Conservation (phyloP, 2,329 filamentous ascomycete species). For the Bipolaris cookei region DNA sequence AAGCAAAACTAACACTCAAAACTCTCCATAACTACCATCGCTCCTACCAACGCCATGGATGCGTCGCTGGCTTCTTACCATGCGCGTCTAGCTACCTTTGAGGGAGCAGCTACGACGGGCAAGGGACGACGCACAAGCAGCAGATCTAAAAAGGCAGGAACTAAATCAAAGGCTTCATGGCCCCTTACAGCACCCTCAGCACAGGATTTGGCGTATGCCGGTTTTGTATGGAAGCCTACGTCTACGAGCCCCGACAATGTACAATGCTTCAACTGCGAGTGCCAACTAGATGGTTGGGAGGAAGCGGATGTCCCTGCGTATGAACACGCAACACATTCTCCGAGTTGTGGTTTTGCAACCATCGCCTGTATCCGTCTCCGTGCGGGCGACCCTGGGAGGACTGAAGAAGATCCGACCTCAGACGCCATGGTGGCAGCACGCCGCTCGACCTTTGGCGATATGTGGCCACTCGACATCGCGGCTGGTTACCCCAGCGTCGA, state of each 20-base stretch:
- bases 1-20: background rate
- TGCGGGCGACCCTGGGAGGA: constrained; percentile 66
- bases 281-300: constrained; percentile 91
- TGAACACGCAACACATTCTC: constrained; percentile 85
- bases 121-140: constrained; percentile 74
- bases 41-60: constrained; percentile 32
- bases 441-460: constrained; percentile 78
- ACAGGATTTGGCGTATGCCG: constrained; percentile 82
- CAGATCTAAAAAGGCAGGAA: constrained; percentile 61
- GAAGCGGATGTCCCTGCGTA: constrained; percentile 78
- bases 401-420: constrained; percentile 76
- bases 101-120: constrained; percentile 62
- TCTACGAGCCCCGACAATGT: constrained; percentile 83
- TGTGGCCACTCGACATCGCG: constrained; percentile 80
- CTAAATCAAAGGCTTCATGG: constrained; percentile 63
- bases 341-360: constrained; percentile 86
- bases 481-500: constrained; percentile 55
- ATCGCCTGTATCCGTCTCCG: constrained; percentile 61
- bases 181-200: constrained; percentile 74
- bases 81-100: constrained; percentile 81
- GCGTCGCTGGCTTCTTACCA: constrained; percentile 67
- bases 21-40: background rate
- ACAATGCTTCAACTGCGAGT: constrained; percentile 84
- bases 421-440: constrained; percentile 76
- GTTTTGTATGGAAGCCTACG: constrained; percentile 86